Conservation (phyloP, 345 rosid species). For the Hevea brasiliensis region DNA sequence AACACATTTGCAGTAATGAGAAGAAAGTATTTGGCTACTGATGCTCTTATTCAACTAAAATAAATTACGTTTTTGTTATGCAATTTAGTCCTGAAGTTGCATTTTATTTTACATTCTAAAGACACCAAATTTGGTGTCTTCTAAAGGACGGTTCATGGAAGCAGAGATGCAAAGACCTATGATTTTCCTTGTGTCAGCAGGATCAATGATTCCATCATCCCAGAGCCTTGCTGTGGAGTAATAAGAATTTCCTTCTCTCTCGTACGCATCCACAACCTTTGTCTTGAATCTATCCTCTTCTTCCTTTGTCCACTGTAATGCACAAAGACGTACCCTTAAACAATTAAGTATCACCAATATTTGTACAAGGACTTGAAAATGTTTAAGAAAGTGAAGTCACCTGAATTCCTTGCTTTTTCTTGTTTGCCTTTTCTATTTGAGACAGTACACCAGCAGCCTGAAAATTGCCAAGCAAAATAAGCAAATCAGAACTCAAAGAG, state of each 20-base stretch:
- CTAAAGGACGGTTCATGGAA: slow-evolving; percentile 49
- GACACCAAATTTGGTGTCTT: slow-evolving; percentile 78
- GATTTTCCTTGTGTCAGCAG: slow-evolving; percentile 78
- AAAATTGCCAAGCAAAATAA: slow-evolving; percentile 19
- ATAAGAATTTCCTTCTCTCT: slow-evolving; percentile 76
- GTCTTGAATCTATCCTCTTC: slow-evolving; percentile 72
- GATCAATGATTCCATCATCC: slow-evolving; percentile 96
- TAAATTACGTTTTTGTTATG: background rate
- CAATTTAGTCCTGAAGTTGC: background rate
- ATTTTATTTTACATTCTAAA: slow-evolving; percentile 89
- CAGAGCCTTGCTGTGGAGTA: slow-evolving; percentile 92
- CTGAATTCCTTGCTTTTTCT: slow-evolving; percentile 81
- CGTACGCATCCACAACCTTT: slow-evolving; percentile 73
- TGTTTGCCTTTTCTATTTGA: slow-evolving; percentile 83
- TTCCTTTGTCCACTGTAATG: slow-evolving; percentile 69
- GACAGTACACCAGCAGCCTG: slow-evolving; percentile 96
- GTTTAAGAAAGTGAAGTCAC: slow-evolving; percentile 31
- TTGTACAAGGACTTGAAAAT: background rate
- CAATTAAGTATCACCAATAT: background rate
- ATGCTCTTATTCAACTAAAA: background rate
- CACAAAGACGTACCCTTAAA: background rate
- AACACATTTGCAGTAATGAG: background rate
- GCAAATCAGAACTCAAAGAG: background rate
- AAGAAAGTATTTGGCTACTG: background rate
- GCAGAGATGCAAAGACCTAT: slow-evolving; percentile 74